phyloP scores from a whole-genome alignment of 345 rosid species.

The Rhizophora apiculata region DNA sequence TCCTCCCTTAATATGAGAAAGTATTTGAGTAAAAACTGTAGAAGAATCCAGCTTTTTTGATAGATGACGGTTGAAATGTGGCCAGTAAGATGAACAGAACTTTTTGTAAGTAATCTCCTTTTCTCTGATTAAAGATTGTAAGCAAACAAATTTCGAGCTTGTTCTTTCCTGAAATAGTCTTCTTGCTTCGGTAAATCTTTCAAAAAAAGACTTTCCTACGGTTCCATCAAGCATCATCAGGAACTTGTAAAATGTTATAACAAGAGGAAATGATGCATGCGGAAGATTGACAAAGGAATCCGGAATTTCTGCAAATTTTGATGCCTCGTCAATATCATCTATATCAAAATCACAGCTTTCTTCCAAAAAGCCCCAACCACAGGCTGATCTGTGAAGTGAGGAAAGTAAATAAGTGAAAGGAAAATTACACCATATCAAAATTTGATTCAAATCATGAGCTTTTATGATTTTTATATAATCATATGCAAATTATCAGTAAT shows the following conservation, averaged over 20 bases:
- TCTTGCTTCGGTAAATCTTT: constrained; percentile 37
- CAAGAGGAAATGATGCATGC: constrained; percentile 38
- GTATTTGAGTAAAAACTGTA: constrained; percentile 50
- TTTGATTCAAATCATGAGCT: too few species aligned
- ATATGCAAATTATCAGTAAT: too few species aligned
- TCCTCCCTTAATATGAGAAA: constrained; percentile 54
- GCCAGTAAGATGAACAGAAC: constrained; percentile 51
- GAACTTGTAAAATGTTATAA: constrained; percentile 50
- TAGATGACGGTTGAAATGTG: constrained; percentile 34
- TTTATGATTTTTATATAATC: too few species aligned
- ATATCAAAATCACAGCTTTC: constrained; percentile 21
- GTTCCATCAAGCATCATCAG: constrained; percentile 60
- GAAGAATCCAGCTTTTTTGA: constrained; percentile 42
- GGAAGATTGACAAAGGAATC: constrained; percentile 41
- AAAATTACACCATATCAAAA: background rate
- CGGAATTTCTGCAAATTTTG: constrained; percentile 39
- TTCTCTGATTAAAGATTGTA: constrained; percentile 33
- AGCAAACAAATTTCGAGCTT: constrained; percentile 21
- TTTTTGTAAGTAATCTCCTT: constrained; percentile 46
- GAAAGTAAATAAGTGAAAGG: background rate
- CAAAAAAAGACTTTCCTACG: constrained; percentile 44
- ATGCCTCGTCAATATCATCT: constrained; percentile 30
- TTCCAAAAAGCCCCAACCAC: constrained; percentile 21
- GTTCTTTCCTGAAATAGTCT: constrained; percentile 18
- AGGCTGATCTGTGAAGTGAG: constrained; percentile 30